Percentiles rank a stretch among this genome's conserved stretches.
These are phyloP conservation scores for Lonicera japonica DNA, from an alignment of 129 eudicot species.

Conservation along the genomic window DNA sequence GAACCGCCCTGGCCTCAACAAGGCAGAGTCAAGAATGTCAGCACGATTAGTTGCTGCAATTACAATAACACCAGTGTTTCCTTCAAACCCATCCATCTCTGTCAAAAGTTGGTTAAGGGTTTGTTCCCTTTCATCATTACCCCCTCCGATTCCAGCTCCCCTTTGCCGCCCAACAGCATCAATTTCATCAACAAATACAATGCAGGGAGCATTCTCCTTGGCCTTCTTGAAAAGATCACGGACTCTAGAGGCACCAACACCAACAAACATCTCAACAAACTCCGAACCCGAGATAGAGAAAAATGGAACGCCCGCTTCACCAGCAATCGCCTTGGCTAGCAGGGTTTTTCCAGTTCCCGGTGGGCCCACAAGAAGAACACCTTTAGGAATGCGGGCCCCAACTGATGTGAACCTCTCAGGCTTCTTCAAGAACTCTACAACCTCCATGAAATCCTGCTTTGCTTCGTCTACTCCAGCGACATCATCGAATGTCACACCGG, in stretches of 20 bases:
- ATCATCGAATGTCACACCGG: slow-evolving; percentile 4
- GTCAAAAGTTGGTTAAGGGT: slow-evolving; percentile 9
- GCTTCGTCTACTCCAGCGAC: slow-evolving; percentile 7
- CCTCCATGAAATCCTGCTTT: slow-evolving; percentile 5
- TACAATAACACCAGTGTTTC: slow-evolving; percentile 5
- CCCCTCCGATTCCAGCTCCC: slow-evolving; percentile 6
- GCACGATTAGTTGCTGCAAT: slow-evolving; percentile 15
- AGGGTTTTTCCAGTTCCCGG: slow-evolving; percentile 12
- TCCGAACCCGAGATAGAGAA: slow-evolving; percentile 7
- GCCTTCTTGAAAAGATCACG: slow-evolving; percentile 14
- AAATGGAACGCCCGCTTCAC: slow-evolving; percentile 10
- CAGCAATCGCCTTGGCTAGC: slow-evolving; percentile 17
- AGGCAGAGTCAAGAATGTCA: slow-evolving; percentile 12
- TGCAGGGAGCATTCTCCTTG: slow-evolving; percentile 1
- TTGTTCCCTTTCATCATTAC: slow-evolving; percentile 10
- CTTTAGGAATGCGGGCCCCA: slow-evolving; percentile 12
- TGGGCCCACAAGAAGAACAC: slow-evolving; percentile 8
- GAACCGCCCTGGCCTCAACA: slow-evolving; percentile 8
- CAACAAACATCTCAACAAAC: slow-evolving; percentile 12
- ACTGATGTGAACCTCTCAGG: slow-evolving; percentile 4
- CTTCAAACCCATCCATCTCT: slow-evolving; percentile 10
- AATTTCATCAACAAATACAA: slow-evolving; percentile 10
- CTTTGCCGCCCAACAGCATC: slow-evolving; percentile 14
- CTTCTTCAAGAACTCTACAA: slow-evolving; percentile 8
- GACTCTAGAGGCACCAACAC: slow-evolving; percentile 7